Evolutionary conservation across 768 basidiomycete species (phyloP).

Genomic region (Mycena rosella): DNA sequence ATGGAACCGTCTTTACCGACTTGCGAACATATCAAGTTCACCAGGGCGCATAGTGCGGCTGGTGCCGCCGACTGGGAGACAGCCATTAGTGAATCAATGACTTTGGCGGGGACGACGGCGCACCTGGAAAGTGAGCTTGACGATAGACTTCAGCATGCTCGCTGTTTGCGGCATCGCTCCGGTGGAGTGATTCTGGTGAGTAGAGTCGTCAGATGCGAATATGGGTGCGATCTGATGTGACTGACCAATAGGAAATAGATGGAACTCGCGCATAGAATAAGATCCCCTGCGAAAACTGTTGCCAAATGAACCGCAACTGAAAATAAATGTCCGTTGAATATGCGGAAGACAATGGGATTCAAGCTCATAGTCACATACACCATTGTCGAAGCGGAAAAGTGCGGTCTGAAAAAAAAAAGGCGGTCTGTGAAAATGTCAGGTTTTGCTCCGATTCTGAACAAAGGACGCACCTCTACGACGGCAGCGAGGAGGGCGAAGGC

Average conservation of each 20-base stretch:
- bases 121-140: neutral
- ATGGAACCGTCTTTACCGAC: neutral
- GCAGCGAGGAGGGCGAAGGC: neutral
- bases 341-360: neutral
- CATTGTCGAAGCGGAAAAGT: too few relatives aligned
- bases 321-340: too few relatives aligned
- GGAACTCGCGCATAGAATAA: neutral
- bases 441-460: too few relatives aligned
- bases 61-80: neutral
- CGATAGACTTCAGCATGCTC: neutral
- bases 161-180: neutral
- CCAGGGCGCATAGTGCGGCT: neutral
- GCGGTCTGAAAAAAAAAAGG: too few relatives aligned
- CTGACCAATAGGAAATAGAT: neutral
- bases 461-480: neutral
- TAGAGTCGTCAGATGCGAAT: neutral
- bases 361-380: too few relatives aligned
- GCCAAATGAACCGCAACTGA: neutral
- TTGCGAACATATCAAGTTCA: neutral
- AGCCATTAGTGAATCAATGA: too few relatives aligned
- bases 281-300: neutral
- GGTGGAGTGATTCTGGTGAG: neutral
- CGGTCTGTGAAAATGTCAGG: too few relatives aligned
- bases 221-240: neutral
- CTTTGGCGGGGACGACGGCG: neutral